Evolutionary conservation across 805 yeast species (phyloP), one percentile per base, ranked within the genome.

Genomic region (Ascoidea tarda): DNA sequence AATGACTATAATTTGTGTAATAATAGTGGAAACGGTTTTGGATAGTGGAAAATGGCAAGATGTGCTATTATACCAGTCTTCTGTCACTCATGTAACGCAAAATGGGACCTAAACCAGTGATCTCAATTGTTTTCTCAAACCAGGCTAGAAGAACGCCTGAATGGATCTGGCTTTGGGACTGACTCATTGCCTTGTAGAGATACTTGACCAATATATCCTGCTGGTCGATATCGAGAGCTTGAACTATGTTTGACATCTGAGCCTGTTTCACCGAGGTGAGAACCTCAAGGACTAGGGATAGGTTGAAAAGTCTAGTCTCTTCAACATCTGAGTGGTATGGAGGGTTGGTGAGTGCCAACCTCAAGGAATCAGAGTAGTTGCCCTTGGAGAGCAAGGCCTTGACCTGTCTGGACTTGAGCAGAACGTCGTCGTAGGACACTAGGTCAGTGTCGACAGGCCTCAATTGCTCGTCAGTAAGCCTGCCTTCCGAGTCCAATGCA

Each of bases 71-170:
- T 42, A 87, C 83, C 5, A 87, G 78, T 64, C 93, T 77, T 70
- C 95, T 79, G 68, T 91, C 98, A 47, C 88, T 78, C 67, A 89
- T 74, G 66, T 81, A 89, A 60, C 96, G 80, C 50, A 86, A 86
- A 59, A 93, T 82, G 47, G 96, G 86, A 10, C 96, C 96, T 63
- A 84, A 82, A 16, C 98, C 98, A 14, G 90, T 79, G 21, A 78
- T 70, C 56, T 84, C 95, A 45, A 87, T 82, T 16, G 91, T 78
- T 68, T 88, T 89, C 59, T 91, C 97, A 64, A 84, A 87, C 99
- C 99, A 93, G 38, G 84, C 79, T 60, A 93, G 77, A 59, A 93
- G 67, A 49, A 83, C 74, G 49, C 96, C 96, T 16, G 96, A 96
- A 57, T 83, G 88, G 60, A 84, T 86, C 58, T 87, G 87, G 8